Conservation (phyloP, 192 early-diverging fungal genomes). For the Dimargaris cristalligena region DNA sequence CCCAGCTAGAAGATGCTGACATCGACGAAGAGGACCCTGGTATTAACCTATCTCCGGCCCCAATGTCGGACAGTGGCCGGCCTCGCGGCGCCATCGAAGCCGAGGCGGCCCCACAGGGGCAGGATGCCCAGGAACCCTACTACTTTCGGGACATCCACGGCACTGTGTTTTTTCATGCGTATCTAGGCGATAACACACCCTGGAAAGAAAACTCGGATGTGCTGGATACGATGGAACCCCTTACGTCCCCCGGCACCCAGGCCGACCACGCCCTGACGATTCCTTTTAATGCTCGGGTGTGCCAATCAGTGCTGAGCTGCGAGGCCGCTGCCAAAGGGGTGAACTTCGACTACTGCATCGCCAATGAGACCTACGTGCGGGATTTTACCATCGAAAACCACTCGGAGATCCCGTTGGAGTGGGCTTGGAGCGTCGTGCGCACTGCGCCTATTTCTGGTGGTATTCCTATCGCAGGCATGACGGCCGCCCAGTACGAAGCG, state of each 20-base stretch:
- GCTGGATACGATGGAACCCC: neutral
- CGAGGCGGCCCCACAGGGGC: conserved; percentile 9
- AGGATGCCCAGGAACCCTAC: conserved; percentile 11
- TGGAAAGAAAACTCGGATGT: neutral
- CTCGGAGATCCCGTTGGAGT: conserved; percentile 82
- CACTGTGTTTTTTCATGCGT: conserved; percentile 10
- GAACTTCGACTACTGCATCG: conserved; percentile 86
- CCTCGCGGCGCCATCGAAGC: no score
- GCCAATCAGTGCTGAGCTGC: conserved; percentile 78
- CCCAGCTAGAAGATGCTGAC: conserved; percentile 14
- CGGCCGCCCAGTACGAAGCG: conserved; percentile 12
- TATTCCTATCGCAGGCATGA: conserved; percentile 16
- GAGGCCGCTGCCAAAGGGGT: conserved; percentile 86
- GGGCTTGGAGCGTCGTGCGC: conserved; percentile 33
- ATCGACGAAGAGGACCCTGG: conserved; percentile 19
- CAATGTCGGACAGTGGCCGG: no score
- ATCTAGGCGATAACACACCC: conserved; percentile 3
- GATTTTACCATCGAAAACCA: conserved; percentile 79
- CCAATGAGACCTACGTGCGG: conserved; percentile 74
- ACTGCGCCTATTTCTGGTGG: conserved; percentile 15
- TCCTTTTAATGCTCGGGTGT: conserved; percentile 70
- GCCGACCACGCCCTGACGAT: conserved; percentile 43
- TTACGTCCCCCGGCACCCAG: neutral
- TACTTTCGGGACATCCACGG: neutral
- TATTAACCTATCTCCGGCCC: no score